These are phyloP conservation scores for Bondarzewia mesenterica DNA, from an alignment of 1,284 basidiomycete genomes.

Conservation along the genomic window DNA sequence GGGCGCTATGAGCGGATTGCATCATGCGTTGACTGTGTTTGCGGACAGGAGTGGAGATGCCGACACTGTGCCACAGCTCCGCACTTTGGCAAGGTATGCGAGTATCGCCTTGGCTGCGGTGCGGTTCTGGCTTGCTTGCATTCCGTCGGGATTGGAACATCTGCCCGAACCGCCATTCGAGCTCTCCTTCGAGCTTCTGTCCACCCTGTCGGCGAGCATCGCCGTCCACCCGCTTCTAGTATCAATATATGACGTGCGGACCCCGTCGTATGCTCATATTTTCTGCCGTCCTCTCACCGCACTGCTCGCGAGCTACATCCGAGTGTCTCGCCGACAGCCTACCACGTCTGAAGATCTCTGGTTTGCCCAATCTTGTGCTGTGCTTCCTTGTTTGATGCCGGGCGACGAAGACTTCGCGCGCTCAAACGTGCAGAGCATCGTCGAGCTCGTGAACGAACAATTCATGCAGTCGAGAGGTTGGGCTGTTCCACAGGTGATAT, in stretches of 20 bases:
- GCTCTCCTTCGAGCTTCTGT: slow-evolving; percentile 49
- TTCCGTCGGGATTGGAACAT: slow-evolving; percentile 32
- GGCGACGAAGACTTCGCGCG: slow-evolving; percentile 56
- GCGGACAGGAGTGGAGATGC: slow-evolving; percentile 5
- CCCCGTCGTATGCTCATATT: slow-evolving; percentile 24
- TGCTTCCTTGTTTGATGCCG: slow-evolving; percentile 46
- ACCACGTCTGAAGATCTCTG: slow-evolving; percentile 47
- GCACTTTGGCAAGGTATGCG: slow-evolving; percentile 24
- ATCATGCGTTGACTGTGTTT: slow-evolving; percentile 4
- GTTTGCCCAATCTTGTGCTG: slow-evolving; percentile 54
- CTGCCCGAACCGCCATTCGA: slow-evolving; percentile 39
- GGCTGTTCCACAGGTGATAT: slow-evolving; percentile 31
- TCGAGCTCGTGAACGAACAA: slow-evolving; percentile 28
- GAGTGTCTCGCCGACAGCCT: slow-evolving; percentile 46
- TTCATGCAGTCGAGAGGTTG: slow-evolving; percentile 33
- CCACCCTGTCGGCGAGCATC: slow-evolving; percentile 40
- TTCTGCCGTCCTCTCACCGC: slow-evolving; percentile 43
- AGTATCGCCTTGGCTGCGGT: slow-evolving; percentile 38
- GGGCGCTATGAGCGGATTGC: slow-evolving; percentile 25
- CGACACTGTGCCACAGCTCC: slow-evolving; percentile 12
- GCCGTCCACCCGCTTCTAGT: slow-evolving; percentile 44
- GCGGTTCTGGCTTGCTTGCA: slow-evolving; percentile 56
- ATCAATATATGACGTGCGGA: slow-evolving; percentile 15
- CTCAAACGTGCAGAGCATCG: slow-evolving; percentile 30
- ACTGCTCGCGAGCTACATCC: slow-evolving; percentile 47